These are phyloP conservation scores for Trichoderma hamatum DNA, from an alignment of 2,329 filamentous ascomycete genomes.

Conservation along the genomic window DNA sequence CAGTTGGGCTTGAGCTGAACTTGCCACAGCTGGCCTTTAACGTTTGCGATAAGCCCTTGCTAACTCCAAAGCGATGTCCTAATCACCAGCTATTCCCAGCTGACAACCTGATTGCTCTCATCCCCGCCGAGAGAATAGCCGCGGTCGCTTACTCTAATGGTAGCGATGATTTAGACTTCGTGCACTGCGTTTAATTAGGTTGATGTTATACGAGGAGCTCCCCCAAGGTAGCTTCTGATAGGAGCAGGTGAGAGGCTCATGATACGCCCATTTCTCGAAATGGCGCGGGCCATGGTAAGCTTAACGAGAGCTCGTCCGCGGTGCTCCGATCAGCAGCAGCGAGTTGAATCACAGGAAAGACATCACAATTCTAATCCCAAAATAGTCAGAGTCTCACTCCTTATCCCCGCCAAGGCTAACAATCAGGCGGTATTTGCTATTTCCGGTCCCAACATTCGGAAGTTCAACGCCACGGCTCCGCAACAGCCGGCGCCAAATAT, in stretches of 20 bases:
- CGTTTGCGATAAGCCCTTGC: neutral
- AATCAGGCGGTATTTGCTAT: conserved; percentile 11
- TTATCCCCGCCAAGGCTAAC: conserved; percentile 7
- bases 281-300: conserved; percentile 7
- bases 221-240: neutral
- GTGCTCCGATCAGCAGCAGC: neutral
- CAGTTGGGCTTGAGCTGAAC: neutral
- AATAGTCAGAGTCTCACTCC: conserved; percentile 1
- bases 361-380: neutral
- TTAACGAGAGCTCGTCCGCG: conserved; percentile 1
- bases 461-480: conserved; percentile 5
- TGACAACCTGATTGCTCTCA: neutral
- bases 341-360: neutral
- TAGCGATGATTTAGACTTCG: neutral
- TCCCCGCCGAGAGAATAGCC: conserved; percentile 10
- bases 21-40: neutral
- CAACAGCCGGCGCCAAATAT: conserved; percentile 8
- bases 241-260: neutral
- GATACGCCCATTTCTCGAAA: neutral
- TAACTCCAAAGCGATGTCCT: neutral
- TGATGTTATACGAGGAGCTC: neutral
- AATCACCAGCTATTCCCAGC: neutral
- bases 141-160: conserved; percentile 7
- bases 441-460: conserved; percentile 7
- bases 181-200: neutral